Conservation (phyloP, 495 filamentous ascomycete species). For the Hypoxylon subgilvum region DNA sequence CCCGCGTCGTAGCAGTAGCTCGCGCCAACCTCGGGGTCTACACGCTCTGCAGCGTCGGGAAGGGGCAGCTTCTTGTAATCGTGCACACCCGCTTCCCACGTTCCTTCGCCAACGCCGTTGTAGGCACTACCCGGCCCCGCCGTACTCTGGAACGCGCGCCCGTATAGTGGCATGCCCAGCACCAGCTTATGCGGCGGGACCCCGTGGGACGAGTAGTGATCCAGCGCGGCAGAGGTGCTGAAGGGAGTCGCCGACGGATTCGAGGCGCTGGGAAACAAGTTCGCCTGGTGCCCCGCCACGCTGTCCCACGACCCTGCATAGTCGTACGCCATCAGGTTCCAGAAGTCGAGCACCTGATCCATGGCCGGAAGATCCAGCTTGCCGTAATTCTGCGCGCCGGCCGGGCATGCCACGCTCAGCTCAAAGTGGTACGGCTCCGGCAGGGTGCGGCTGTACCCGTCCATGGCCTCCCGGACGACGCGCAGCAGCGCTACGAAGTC, state of each 20-base stretch:
- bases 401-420: conserved; percentile 77
- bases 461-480: conserved; percentile 67
- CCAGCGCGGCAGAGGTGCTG: conserved; percentile 70
- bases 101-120: conserved; percentile 72
- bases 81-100: conserved; percentile 87
- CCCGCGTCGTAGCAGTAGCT: conserved; percentile 73
- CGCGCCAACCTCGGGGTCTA: conserved; percentile 63
- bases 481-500: conserved; percentile 78
- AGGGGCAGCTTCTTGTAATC: conserved; percentile 78
- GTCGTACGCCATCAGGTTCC: conserved; percentile 91
- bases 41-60: conserved; percentile 56
- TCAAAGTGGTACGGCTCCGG: conserved; percentile 67
- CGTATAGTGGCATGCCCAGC: conserved; percentile 91
- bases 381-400: conserved; percentile 73
- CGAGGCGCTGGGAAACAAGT: conserved; percentile 64
- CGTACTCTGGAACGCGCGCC: conserved; percentile 81
- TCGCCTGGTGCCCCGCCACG: conserved; percentile 79
- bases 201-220: conserved; percentile 69
- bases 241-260: conserved; percentile 74
- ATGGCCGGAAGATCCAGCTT: conserved; percentile 76
- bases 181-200: conserved; percentile 75
- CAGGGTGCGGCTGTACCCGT: conserved; percentile 59
- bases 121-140: conserved; percentile 73
- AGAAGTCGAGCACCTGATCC: conserved; percentile 87
- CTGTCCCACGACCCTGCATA: conserved; percentile 80